phyloP scores from a whole-genome alignment of 2,329 filamentous ascomycete genomes.

The Coleophoma cylindrospora region DNA sequence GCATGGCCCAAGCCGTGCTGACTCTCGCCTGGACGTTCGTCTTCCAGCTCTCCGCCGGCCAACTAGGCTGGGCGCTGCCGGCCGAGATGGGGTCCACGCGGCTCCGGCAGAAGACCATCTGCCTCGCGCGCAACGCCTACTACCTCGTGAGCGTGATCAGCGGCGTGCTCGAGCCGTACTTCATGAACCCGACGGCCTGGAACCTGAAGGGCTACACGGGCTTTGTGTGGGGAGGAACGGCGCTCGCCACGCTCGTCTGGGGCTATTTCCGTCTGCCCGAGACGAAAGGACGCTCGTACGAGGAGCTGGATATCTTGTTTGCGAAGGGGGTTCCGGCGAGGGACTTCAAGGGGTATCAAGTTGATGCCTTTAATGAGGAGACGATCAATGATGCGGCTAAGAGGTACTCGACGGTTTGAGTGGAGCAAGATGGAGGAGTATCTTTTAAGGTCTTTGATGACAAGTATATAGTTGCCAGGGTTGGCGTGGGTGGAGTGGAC shows the following conservation, averaged over 20 bases:
- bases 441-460: too few relatives aligned
- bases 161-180: slow-evolving; percentile 39
- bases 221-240: slow-evolving; percentile 40
- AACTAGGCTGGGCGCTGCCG: slow-evolving; percentile 46
- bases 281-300: slow-evolving; percentile 34
- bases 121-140: slow-evolving; percentile 43
- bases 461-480: too few relatives aligned
- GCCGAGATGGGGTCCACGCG: slow-evolving; percentile 49
- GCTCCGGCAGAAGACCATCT: slow-evolving; percentile 49
- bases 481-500: too few relatives aligned
- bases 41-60: slow-evolving; percentile 51
- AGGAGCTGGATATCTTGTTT: slow-evolving; percentile 39
- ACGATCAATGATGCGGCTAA: too few relatives aligned
- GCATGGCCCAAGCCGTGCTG: slow-evolving; percentile 38
- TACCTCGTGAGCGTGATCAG: slow-evolving; percentile 42
- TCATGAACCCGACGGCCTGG: slow-evolving; percentile 41
- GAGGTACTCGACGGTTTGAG: too few relatives aligned
- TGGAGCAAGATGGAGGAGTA: too few relatives aligned
- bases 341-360: slow-evolving; percentile 13
- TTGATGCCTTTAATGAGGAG: slow-evolving; percentile 1
- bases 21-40: slow-evolving; percentile 47
- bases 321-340: slow-evolving; percentile 22
- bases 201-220: slow-evolving; percentile 43
- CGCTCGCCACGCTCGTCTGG: slow-evolving; percentile 36
- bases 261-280: slow-evolving; percentile 33